phyloP scores from a whole-genome alignment of 2,329 filamentous ascomycete species.

The Trichophyton equinum region DNA sequence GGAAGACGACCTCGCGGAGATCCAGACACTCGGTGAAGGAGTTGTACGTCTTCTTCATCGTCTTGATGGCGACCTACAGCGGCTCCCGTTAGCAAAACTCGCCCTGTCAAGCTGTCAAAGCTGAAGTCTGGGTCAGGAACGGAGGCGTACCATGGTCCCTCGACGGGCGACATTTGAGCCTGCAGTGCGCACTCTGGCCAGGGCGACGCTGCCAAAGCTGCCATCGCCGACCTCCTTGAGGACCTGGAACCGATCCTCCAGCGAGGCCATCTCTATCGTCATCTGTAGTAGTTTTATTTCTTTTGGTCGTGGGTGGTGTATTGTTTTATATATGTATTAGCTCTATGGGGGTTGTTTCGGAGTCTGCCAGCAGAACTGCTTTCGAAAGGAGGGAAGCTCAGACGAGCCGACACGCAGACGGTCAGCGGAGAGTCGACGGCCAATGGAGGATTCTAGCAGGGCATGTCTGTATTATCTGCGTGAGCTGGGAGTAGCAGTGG shows the following conservation, averaged over 20 bases:
- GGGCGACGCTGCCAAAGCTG: slow-evolving; percentile 89
- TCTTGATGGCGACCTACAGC: slow-evolving; percentile 86
- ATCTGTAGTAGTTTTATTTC: slow-evolving; percentile 12
- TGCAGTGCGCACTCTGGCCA: slow-evolving; percentile 82
- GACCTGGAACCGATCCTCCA: slow-evolving; percentile 93
- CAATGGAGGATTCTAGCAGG: not conserved
- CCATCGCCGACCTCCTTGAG: slow-evolving; percentile 98
- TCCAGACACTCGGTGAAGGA: slow-evolving; percentile 83
- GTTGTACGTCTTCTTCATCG: slow-evolving; percentile 99
- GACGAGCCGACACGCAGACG: not conserved
- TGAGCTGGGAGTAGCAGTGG: not conserved
- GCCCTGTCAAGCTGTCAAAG: not conserved
- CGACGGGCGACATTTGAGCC: slow-evolving; percentile 78
- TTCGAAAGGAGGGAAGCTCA: not conserved
- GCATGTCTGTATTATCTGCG: not conserved
- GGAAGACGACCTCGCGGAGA: slow-evolving; percentile 90
- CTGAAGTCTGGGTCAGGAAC: not conserved
- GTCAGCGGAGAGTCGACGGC: not conserved
- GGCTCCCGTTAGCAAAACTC: too few relatives aligned
- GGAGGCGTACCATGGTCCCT: slow-evolving; percentile 63
- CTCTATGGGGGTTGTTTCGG: slow-evolving; percentile 17
- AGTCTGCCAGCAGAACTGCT: slow-evolving; percentile 9
- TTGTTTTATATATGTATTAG: slow-evolving; percentile 18
- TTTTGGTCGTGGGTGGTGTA: not conserved
- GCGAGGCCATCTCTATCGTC: slow-evolving; percentile 33